A percentile compares a stretch with the other conserved stretches of the same genome.
Conservation (phyloP, 805 yeast species). For the Sporopachydermia lactativora region DNA sequence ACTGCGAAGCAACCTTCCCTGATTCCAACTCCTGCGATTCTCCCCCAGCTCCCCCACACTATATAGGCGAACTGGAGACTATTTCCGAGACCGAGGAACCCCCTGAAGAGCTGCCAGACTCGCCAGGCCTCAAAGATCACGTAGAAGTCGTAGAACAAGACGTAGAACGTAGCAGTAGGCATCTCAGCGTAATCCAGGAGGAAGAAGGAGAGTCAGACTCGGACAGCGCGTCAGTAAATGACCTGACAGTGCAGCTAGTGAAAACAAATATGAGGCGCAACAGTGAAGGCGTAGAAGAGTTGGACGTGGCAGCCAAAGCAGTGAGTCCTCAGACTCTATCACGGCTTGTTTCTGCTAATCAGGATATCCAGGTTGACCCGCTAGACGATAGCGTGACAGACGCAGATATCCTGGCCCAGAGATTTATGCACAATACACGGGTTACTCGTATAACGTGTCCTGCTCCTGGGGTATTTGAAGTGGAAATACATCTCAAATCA, state of each 20-base stretch:
- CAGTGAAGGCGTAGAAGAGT: background rate
- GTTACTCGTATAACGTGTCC: constrained; percentile 4
- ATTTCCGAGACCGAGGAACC: no score
- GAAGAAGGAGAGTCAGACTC: no score
- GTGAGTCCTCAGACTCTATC: background rate
- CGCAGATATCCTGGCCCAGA: background rate
- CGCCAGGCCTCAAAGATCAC: no score
- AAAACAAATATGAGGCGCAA: background rate
- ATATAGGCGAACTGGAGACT: background rate
- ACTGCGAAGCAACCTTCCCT: background rate
- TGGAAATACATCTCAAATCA: constrained; percentile 32
- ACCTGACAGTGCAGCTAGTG: background rate
- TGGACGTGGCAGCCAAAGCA: background rate
- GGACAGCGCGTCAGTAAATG: background rate
- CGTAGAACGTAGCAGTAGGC: no score
- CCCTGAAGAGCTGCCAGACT: no score
- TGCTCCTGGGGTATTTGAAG: constrained; percentile 9
- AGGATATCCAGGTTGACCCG: background rate
- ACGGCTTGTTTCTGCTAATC: background rate
- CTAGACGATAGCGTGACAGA: background rate
- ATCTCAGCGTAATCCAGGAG: no score
- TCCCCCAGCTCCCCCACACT: no score
- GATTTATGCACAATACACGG: background rate
- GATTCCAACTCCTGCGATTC: background rate
- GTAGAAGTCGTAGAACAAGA: no score